phyloP scores from a whole-genome alignment of 768 basidiomycete genomes.

The Sporobolomyces phaffii region DNA sequence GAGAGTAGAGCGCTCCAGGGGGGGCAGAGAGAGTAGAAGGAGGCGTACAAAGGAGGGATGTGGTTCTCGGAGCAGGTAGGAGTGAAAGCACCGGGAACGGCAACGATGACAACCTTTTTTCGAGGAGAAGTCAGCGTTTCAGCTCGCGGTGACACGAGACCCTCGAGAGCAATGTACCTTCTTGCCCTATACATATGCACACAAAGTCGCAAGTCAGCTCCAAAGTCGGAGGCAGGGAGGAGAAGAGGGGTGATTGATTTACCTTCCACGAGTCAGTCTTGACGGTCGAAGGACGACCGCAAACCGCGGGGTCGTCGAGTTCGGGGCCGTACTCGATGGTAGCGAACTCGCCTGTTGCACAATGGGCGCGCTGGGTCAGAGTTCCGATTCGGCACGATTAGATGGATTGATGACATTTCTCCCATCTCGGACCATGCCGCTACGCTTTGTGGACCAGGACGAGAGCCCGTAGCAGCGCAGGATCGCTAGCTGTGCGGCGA shows the following conservation, averaged over 20 bases:
- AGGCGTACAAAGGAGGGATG: slow-evolving; percentile 42
- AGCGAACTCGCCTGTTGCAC: slow-evolving; percentile 45
- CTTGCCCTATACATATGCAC: slow-evolving; percentile 53
- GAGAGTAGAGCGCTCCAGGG: too few species aligned
- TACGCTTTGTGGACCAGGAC: too few species aligned
- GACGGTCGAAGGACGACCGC: slow-evolving; percentile 20
- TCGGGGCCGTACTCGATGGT: slow-evolving; percentile 60
- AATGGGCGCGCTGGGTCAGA: neutral
- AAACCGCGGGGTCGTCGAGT: slow-evolving; percentile 54
- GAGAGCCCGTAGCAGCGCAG: too few species aligned
- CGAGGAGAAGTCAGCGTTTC: neutral
- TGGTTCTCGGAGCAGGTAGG: slow-evolving; percentile 55
- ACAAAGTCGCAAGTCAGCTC: neutral
- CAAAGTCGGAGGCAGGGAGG: neutral
- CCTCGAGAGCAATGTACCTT: slow-evolving; percentile 8
- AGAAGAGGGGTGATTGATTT: neutral
- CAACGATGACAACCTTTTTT: slow-evolving; percentile 63
- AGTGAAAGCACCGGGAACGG: slow-evolving; percentile 66
- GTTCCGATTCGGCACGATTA: neutral
- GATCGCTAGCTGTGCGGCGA: too few species aligned
- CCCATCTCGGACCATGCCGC: too few species aligned
- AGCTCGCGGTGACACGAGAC: too few species aligned
- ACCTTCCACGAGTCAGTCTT: neutral
- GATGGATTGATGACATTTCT: neutral
- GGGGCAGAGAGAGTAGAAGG: neutral